Conservation (phyloP, 2,329 filamentous ascomycete species). For the Penicillium sp. region DNA sequence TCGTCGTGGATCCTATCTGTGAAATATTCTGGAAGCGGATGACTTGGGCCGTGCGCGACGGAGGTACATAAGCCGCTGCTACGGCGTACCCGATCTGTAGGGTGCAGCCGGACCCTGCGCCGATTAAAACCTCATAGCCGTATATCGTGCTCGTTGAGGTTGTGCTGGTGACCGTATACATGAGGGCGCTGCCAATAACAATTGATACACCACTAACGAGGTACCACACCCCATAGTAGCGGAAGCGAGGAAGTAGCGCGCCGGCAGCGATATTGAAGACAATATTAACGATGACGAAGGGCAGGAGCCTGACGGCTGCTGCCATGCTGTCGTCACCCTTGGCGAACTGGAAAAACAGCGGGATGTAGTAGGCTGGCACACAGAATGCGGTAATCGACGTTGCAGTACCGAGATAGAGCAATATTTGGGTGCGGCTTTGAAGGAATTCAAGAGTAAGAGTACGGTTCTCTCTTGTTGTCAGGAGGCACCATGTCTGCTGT, state of each 20-base stretch:
- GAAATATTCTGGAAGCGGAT: no score
- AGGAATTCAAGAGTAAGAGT: no score
- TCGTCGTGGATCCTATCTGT: no score
- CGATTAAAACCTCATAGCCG: slow-evolving; percentile 1
- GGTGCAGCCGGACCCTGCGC: background rate
- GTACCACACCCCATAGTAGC: slow-evolving; percentile 29
- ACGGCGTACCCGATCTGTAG: no score
- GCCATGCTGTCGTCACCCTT: slow-evolving; percentile 43
- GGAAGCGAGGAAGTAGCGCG: slow-evolving; percentile 26
- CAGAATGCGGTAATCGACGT: slow-evolving; percentile 27
- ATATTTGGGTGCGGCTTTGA: background rate
- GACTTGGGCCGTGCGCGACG: no score
- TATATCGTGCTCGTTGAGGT: background rate
- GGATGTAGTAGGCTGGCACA: slow-evolving; percentile 56
- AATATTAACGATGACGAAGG: slow-evolving; percentile 30
- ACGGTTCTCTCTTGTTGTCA: no score
- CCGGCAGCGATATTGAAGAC: slow-evolving; percentile 29
- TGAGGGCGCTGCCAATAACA: slow-evolving; percentile 24
- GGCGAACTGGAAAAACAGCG: slow-evolving; percentile 60
- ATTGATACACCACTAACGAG: slow-evolving; percentile 22
- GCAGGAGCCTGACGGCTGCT: slow-evolving; percentile 38
- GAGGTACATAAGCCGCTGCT: no score
- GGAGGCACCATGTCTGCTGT: no score
- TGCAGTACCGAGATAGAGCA: background rate
- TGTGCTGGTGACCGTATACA: slow-evolving; percentile 6